phyloP scores from a whole-genome alignment of 2,329 filamentous ascomycete species.

The Pyrenochaeta sp. region DNA sequence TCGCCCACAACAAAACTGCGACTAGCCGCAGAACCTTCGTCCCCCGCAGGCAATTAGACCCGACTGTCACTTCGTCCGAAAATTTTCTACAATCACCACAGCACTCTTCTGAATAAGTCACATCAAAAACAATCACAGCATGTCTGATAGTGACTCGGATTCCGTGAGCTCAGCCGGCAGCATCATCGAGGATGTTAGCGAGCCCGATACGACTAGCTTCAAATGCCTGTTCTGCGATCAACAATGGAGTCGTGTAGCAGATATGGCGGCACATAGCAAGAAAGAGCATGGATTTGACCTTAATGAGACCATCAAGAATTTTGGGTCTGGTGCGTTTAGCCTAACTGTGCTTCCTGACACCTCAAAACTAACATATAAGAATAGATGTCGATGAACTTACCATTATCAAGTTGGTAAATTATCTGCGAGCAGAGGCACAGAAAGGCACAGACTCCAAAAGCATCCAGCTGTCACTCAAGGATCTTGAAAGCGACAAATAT shows the following conservation, averaged over 20 bases:
- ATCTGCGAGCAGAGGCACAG: conserved; percentile 52
- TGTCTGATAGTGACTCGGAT: conserved; percentile 42
- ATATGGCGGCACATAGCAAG: conserved; percentile 38
- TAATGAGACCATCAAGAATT: conserved; percentile 31
- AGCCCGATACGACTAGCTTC: conserved; percentile 45
- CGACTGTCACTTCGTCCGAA: not conserved
- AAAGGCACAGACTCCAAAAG: conserved; percentile 52
- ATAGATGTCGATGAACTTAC: conserved; percentile 42
- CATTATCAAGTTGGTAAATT: conserved; percentile 55
- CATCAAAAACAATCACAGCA: no score
- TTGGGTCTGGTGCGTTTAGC: conserved; percentile 37
- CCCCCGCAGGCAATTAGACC: conserved; percentile 14
- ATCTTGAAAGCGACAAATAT: conserved; percentile 78
- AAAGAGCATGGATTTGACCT: conserved; percentile 38
- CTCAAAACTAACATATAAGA: conserved; percentile 21
- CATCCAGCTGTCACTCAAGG: conserved; percentile 63
- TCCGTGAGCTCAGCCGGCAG: conserved; percentile 42
- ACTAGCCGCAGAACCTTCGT: conserved; percentile 33
- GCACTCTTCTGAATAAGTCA: no score
- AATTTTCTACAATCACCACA: no score
- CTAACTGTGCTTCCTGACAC: no score
- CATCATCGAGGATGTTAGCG: conserved; percentile 45
- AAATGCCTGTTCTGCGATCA: conserved; percentile 47
- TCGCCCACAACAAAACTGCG: conserved; percentile 40
- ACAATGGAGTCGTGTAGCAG: conserved; percentile 34